Evolutionary conservation across 2,329 filamentous ascomycete genomes (phyloP).

Genomic region (Xylaria sp.): DNA sequence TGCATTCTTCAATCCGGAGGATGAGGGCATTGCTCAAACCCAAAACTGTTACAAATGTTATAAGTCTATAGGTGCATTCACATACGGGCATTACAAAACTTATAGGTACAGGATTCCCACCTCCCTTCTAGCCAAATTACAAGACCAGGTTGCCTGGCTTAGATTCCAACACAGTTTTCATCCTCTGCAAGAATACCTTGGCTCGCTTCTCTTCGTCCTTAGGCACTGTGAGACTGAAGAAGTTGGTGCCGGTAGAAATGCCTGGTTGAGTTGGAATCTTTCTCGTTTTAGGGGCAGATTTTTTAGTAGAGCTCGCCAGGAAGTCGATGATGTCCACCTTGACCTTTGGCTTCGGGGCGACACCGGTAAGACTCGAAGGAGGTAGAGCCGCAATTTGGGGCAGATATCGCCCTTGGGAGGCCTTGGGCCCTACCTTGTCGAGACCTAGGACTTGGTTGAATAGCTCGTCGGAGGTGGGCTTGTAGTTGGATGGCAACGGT

Average conservation of each 20-base stretch:
- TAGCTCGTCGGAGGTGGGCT: constrained; percentile 81
- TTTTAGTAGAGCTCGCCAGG: constrained; percentile 62
- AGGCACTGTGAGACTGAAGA: constrained; percentile 84
- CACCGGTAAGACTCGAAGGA: constrained; percentile 54
- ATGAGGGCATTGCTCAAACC: neutral
- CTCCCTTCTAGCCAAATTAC: constrained; percentile 52
- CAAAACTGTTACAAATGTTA: constrained; percentile 36
- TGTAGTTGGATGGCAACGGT: constrained; percentile 71
- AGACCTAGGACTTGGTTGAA: constrained; percentile 90
- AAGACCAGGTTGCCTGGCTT: constrained; percentile 81
- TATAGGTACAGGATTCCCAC: constrained; percentile 42
- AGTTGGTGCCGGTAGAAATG: constrained; percentile 70
- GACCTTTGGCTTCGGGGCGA: constrained; percentile 54
- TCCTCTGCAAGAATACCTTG: constrained; percentile 81
- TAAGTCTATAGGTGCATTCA: constrained; percentile 41
- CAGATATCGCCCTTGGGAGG: constrained; percentile 71
- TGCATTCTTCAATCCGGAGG: neutral
- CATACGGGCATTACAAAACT: constrained; percentile 34
- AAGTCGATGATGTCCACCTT: constrained; percentile 86
- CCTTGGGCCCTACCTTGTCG: constrained; percentile 61
- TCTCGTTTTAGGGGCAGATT: constrained; percentile 46
- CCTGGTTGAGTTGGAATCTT: constrained; percentile 56
- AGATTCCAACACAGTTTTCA: constrained; percentile 84
- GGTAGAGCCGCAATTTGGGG: constrained; percentile 76
- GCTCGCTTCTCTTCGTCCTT: constrained; percentile 85